Evolutionary conservation across 371 early-diverging fungal genomes (phyloP), one percentile per base, ranked within the genome.

Genomic region (Rhizopus delemar): DNA sequence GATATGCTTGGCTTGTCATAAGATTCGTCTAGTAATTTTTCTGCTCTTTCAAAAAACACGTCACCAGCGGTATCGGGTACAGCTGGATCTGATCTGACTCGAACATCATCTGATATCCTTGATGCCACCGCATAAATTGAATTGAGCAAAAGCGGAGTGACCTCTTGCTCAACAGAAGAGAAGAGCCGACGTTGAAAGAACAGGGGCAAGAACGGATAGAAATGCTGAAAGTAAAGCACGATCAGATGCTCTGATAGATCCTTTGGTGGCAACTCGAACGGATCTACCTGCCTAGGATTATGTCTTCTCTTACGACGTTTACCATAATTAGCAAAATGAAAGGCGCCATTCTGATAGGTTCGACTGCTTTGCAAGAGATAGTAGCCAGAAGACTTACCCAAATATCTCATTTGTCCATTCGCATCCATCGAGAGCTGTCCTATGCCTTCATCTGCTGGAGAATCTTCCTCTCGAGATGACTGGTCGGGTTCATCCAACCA

Each of bases 1-100:
- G 84, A 79, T 13, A 85, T 74, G 16, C 77, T 69, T 7, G 85
- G 81, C 0, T 73, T 71, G 53, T 86, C 86, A 57, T 81, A 78
- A 64, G 72, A 80, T 38, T 79, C 77, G 49, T 85, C 85, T 15
- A 86, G 53, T 1, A 82, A 56, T 34, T 66, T 60, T 51, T 62
- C 68, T 11, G 80, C 80, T 28, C 80, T 59, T 41, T 82, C 78
- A 60, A 73, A 78, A 62, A 71, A 82, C 28, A 74, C 52, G 29
- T 69, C 71, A 13, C 80, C 80, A n/a, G 79, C 76, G 0, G 75
- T 76, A n/a, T 74, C 75, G 29, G 73, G 68, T 35, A 62, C 52
- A 43, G 35, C 39, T 9, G 70, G 66, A 51, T 70, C 73, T 41
- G 73, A 68, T 45, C 74, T 53, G 13, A 75, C 77, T 15, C 75